Base-by-base conservation (phyloP, 2,329 filamentous ascomycete genomes). In the Aspergillus thermomutatus region DNA sequence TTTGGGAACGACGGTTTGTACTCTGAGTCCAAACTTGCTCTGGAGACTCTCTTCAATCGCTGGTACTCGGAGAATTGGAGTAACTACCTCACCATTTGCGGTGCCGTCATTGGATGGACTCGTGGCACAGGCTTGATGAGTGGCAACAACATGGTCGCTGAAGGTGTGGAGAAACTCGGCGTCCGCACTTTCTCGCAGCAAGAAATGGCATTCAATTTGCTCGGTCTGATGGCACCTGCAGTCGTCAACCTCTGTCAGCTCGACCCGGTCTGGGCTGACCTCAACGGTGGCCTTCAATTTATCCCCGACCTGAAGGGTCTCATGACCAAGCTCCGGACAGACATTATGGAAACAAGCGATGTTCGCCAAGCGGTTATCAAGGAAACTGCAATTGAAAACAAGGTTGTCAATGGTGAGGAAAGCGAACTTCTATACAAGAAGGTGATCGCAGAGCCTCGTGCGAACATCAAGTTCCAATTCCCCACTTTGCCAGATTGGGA, bases 121-220 rank as follows among this genome's bases (percentile, higher is more conserved):
- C 93, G 94, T 79, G 94, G 93, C 64, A 99, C 94, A 61, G 94
- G 94, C 72, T 86, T 99, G 67, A 99, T 99, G 93, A 90, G 89
- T 64, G 92, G 90, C 70, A 97, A 97, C 83, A 97, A 99, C 76
- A 87, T 97, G 67, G 92, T 97, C 63, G 94, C 94, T 37, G 93
- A 97, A 75, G 94, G 93, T 58, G 91, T 99, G 55, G 94, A 99
- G 81, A 91, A 90, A 67, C 94, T 95, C 64, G 94, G 94, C 68
- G 94, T 97, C 26, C 92, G 94, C 67, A 99, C 94, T 3, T 99
- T 99, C 82, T 97, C 93, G 9, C 94, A 97, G 79, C 92, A 96
- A 74, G 94, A 99, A 77, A 99, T 99, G 94, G 94, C 94, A 17
- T 99, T 99, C 83, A 99, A 99, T 78, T 79, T 99, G 64, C 85